These are phyloP conservation scores for Daldinia concentrica DNA, from an alignment of 495 filamentous ascomycete species.

Conservation along the genomic window DNA sequence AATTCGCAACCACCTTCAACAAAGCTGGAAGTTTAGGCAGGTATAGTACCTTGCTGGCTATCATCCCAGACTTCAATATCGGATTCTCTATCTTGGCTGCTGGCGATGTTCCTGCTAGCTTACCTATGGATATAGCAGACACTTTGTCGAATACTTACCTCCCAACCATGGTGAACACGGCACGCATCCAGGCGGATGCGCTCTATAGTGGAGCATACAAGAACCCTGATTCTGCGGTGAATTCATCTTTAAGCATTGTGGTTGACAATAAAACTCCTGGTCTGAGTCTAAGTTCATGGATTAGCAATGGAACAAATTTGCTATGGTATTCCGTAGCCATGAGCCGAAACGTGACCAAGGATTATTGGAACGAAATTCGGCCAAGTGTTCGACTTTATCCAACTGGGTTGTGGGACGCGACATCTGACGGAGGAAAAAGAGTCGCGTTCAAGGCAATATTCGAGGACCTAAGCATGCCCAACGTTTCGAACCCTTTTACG, in stretches of 20 bases:
- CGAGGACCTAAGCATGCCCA: conserved; percentile 47
- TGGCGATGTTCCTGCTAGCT: conserved; percentile 46
- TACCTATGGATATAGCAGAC: conserved; percentile 50
- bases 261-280: conserved; percentile 52
- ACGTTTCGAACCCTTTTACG: conserved; percentile 41
- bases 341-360: conserved; percentile 38
- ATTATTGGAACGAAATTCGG: conserved; percentile 35
- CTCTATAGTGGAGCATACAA: conserved; percentile 53
- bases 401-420: conserved; percentile 48
- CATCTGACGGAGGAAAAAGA: conserved; percentile 44
- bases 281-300: conserved; percentile 56
- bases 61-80: conserved; percentile 64
- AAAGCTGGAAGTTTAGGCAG: conserved; percentile 61
- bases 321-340: conserved; percentile 47
- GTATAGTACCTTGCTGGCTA: conserved; percentile 58
- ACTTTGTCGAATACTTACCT: conserved; percentile 49
- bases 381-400: conserved; percentile 54
- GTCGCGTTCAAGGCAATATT: conserved; percentile 56
- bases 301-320: conserved; percentile 61
- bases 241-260: conserved; percentile 54
- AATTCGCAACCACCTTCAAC: conserved; percentile 59
- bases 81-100: conserved; percentile 63
- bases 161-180: conserved; percentile 49
- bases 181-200: conserved; percentile 49
- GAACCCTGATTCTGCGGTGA: conserved; percentile 37